These are phyloP conservation scores for Filobasidium floriforme DNA, from an alignment of 768 basidiomycete genomes.

Conservation along the genomic window DNA sequence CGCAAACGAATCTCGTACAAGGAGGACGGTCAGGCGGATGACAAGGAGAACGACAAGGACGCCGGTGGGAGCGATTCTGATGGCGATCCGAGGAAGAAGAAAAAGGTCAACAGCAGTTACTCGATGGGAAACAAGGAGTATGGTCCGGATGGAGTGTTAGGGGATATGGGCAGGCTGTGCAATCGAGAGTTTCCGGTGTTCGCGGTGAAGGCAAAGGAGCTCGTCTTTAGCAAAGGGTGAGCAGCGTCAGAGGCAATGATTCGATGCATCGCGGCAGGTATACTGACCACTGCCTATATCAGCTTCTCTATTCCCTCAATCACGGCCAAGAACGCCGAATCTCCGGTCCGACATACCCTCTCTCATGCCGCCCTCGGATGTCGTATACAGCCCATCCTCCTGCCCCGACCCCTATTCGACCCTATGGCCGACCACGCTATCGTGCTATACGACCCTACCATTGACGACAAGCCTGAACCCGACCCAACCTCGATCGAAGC, in stretches of 20 bases:
- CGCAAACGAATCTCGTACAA: constrained; percentile 84
- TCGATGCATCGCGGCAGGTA: neutral
- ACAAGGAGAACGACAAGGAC: constrained; percentile 51
- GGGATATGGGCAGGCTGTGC: constrained; percentile 49
- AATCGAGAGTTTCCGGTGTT: constrained; percentile 54
- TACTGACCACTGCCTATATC: neutral
- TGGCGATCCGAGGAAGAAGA: constrained; percentile 50
- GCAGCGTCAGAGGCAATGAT: neutral
- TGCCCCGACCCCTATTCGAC: constrained; percentile 88
- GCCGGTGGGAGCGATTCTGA: constrained; percentile 48
- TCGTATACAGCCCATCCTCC: constrained; percentile 66
- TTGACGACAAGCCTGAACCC: constrained; percentile 56
- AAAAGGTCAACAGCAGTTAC: constrained; percentile 61
- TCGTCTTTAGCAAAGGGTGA: constrained; percentile 41
- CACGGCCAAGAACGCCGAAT: constrained; percentile 51
- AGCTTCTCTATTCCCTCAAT: constrained; percentile 74
- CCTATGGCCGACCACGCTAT: constrained; percentile 98
- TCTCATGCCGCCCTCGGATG: constrained; percentile 76
- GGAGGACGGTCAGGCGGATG: constrained; percentile 50
- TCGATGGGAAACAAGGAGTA: constrained; percentile 54
- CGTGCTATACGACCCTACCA: constrained; percentile 91
- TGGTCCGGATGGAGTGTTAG: constrained; percentile 58
- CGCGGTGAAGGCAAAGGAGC: constrained; percentile 36
- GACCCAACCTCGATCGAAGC: constrained; percentile 16
- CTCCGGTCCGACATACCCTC: constrained; percentile 58